Conservation (phyloP, 192 early-diverging fungal genomes). For the Bifiguratus adelaidae region DNA sequence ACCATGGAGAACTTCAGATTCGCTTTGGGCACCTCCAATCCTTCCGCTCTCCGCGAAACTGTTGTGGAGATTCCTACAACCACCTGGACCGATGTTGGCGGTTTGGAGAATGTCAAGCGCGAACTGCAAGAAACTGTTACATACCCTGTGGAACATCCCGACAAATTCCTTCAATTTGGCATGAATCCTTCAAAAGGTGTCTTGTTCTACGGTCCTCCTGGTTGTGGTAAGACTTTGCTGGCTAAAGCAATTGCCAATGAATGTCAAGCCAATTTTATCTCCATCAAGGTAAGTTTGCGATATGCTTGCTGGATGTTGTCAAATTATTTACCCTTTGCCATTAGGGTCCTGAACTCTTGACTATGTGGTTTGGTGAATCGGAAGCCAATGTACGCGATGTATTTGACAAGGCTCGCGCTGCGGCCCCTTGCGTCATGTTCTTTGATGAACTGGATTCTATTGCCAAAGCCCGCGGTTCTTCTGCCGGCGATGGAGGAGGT, state of each 20-base stretch:
- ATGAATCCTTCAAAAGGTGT: constrained; percentile 96
- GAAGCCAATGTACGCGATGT: constrained; percentile 99
- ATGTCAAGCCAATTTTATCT: constrained; percentile 99
- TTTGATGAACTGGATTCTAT: constrained; percentile 99
- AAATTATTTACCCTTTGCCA: constrained; percentile 1
- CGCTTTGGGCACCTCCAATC: constrained; percentile 89
- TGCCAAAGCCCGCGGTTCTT: constrained; percentile 80
- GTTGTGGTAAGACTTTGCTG: constrained; percentile 95
- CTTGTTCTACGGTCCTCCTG: constrained; percentile 97
- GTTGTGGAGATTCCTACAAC: constrained; percentile 94
- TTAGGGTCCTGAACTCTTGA: constrained; percentile 92
- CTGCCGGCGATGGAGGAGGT: constrained; percentile 77
- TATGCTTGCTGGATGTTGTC: too few species aligned
- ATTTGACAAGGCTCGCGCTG: constrained; percentile 97
- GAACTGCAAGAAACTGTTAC: constrained; percentile 98
- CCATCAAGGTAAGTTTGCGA: constrained; percentile 75
- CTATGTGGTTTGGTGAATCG: constrained; percentile 99
- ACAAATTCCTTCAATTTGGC: constrained; percentile 99
- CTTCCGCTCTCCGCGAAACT: constrained; percentile 97
- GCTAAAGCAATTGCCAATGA: constrained; percentile 99
- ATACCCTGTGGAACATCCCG: constrained; percentile 98
- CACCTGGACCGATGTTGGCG: constrained; percentile 96
- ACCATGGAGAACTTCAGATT: constrained; percentile 98
- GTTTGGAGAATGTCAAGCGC: constrained; percentile 94
- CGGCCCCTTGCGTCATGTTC: constrained; percentile 99